These are phyloP conservation scores for Prunus davidiana DNA, from an alignment of 306 rosid genomes.

Conservation along the genomic window DNA sequence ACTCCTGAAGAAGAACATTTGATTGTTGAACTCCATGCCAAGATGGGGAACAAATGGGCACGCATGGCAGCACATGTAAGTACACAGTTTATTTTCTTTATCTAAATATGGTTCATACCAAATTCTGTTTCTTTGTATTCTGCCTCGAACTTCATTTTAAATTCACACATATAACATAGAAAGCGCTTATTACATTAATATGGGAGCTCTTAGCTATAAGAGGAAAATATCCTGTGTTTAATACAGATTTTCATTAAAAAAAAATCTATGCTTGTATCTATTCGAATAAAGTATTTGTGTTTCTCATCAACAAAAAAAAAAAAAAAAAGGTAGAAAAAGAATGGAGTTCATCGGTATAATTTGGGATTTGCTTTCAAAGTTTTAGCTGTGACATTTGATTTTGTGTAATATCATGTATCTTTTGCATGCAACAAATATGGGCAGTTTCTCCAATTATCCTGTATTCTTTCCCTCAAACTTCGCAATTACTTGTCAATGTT, in stretches of 20 bases:
- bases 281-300: not conserved
- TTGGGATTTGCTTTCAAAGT: not conserved
- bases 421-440: not conserved
- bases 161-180: not conserved
- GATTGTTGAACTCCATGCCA: slow-evolving; percentile 82
- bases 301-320: not conserved
- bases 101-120: slow-evolving; percentile 3
- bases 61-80: slow-evolving; percentile 94
- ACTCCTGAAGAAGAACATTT: slow-evolving; percentile 71
- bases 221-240: not conserved
- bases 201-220: not conserved
- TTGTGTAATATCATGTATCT: not conserved
- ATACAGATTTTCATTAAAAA: not conserved
- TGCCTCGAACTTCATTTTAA: not conserved
- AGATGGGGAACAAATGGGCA: slow-evolving; percentile 99
- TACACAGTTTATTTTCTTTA: slow-evolving; percentile 20
- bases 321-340: no score
- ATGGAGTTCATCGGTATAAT: not conserved
- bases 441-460: not conserved
- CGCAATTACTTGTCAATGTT: not conserved
- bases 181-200: no score
- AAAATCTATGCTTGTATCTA: not conserved
- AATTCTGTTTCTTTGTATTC: slow-evolving; percentile 1
- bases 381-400: not conserved
- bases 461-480: not conserved